Percentiles rank a stretch among this genome's conserved stretches.
Conservation (phyloP, 345 rosid genomes). For the Hevea brasiliensis region DNA sequence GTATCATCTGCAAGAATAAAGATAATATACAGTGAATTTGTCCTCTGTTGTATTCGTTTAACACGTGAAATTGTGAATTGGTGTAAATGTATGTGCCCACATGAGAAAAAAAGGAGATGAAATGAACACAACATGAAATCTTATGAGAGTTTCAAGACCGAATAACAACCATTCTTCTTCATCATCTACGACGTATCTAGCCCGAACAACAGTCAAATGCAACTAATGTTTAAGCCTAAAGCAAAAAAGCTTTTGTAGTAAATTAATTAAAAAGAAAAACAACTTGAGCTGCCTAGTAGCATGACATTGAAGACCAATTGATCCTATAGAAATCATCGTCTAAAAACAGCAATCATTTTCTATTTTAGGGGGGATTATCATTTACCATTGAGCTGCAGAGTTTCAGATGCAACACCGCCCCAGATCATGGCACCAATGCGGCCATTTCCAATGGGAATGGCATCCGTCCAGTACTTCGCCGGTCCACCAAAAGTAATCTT, state of each 20-base stretch:
- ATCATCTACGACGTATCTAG: not conserved
- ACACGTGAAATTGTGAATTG: not conserved
- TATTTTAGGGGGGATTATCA: not conserved
- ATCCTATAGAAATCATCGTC: not conserved
- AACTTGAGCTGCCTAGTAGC: too few relatives aligned
- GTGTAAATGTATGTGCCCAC: not conserved
- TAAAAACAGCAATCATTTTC: not conserved
- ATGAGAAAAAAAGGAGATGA: not conserved
- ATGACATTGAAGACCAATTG: not conserved
- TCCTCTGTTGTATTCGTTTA: not conserved
- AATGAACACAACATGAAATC: not conserved
- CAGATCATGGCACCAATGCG: conserved; percentile 91
- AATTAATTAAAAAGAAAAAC: too few relatives aligned
- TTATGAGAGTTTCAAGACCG: not conserved
- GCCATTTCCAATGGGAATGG: conserved; percentile 86
- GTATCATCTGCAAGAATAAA: conserved; percentile 62
- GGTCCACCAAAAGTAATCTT: conserved; percentile 67
- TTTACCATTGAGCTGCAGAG: conserved; percentile 76
- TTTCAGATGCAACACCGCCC: conserved; percentile 78
- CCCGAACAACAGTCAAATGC: not conserved
- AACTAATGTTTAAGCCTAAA: not conserved
- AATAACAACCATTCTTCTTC: not conserved
- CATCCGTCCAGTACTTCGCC: conserved; percentile 79
- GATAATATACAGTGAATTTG: not conserved
- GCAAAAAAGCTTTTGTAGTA: not conserved